Evolutionary conservation across 371 early-diverging fungal genomes (phyloP).

Genomic region (Mucor plumbeus): DNA sequence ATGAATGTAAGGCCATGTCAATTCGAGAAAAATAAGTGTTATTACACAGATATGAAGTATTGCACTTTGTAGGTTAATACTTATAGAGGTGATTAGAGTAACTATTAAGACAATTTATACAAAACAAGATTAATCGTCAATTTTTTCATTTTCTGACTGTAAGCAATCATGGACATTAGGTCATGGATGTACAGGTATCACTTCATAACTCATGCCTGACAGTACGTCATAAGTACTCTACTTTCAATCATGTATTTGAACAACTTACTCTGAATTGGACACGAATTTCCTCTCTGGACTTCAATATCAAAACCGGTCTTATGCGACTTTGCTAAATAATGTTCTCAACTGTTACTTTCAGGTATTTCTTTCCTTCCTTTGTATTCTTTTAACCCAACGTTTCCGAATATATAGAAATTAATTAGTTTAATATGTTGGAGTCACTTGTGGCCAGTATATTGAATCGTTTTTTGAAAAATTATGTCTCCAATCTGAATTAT

Average conservation of each 20-base stretch:
- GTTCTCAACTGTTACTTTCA: too few relatives aligned
- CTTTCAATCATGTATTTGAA: too few relatives aligned
- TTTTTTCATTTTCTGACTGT: too few relatives aligned
- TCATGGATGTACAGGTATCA: neutral
- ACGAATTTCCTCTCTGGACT: neutral
- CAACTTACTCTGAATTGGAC: too few relatives aligned
- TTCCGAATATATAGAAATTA: neutral
- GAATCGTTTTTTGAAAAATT: slow-evolving; percentile 83
- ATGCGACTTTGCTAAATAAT: neutral
- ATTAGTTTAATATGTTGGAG: slow-evolving; percentile 68
- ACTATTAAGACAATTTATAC: neutral
- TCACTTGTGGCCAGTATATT: slow-evolving; percentile 76
- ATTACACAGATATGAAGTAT: too few relatives aligned
- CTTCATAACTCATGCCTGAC: neutral
- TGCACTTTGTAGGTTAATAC: neutral
- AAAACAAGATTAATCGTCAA: neutral
- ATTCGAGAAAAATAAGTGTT: too few relatives aligned
- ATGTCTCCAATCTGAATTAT: slow-evolving; percentile 86
- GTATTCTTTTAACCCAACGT: neutral
- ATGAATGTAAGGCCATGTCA: too few relatives aligned
- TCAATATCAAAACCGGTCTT: slow-evolving; percentile 1
- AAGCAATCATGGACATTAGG: neutral
- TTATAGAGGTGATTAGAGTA: neutral
- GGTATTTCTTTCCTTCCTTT: neutral
- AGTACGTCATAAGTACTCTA: neutral